Evolutionary conservation across 768 basidiomycete genomes (phyloP).

Genomic region (Tulasnella sp.): DNA sequence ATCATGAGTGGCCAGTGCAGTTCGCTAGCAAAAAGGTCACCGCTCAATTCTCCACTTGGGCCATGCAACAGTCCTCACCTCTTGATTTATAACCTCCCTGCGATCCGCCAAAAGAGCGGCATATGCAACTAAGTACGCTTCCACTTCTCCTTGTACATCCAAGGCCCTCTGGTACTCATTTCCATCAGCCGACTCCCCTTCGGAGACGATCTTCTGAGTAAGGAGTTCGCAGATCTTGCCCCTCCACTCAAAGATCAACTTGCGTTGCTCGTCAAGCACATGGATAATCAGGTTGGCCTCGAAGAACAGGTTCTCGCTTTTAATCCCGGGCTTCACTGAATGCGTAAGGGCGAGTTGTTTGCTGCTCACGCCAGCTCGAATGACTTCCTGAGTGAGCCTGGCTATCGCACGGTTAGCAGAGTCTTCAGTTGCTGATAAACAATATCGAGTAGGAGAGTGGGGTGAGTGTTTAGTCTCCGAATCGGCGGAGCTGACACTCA

Average conservation of each 20-base stretch:
- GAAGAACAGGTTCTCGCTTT: constrained; percentile 46
- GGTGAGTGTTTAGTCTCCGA: neutral
- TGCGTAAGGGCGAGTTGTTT: constrained; percentile 59
- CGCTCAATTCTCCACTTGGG: neutral
- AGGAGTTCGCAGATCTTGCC: constrained; percentile 62
- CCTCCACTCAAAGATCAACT: constrained; percentile 79
- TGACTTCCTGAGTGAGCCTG: constrained; percentile 51
- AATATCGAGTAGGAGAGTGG: constrained; percentile 15
- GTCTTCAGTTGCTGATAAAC: constrained; percentile 59
- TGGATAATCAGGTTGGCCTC: constrained; percentile 65
- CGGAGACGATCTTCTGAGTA: constrained; percentile 57
- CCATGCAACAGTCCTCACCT: neutral
- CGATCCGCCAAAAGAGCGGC: constrained; percentile 76
- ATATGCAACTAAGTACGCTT: constrained; percentile 68
- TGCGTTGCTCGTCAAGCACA: constrained; percentile 71
- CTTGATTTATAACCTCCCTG: constrained; percentile 71
- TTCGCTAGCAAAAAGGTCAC: constrained; percentile 53
- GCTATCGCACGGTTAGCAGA: constrained; percentile 61
- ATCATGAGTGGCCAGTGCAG: constrained; percentile 73
- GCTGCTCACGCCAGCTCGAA: constrained; percentile 51
- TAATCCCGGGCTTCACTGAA: constrained; percentile 49
- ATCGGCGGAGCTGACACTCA: constrained; percentile 41
- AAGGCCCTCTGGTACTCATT: constrained; percentile 82
- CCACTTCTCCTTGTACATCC: constrained; percentile 82
- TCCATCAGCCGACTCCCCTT: constrained; percentile 67